Base-by-base conservation (phyloP, 768 basidiomycete genomes). In the Leccinum ochraceum region DNA sequence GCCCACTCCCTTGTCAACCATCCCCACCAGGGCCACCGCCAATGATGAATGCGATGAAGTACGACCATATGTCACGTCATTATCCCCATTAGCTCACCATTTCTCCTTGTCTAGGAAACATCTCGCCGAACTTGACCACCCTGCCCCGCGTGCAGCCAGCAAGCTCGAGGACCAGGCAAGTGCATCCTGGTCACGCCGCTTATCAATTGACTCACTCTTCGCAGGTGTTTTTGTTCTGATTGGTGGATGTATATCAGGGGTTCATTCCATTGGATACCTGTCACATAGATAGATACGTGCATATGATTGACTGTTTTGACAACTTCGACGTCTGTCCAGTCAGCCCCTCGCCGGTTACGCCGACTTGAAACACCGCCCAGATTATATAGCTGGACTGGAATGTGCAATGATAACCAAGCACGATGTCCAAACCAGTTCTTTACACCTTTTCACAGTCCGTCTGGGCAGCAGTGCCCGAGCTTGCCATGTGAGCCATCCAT, bases 161-260 rank as follows among this genome's bases (percentile, higher is more conserved):
- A 99, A 98, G 80, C 85, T 95, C 52, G 88, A 83, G 57, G 95
- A 98, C 74, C 86, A 92, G 83, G 92, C 89, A 71, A 44, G 66
- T 61, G 0, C 11, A 32, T 34, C 1, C 8, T 28, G 4, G 1
- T 16, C n/a, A 8, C n/a, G 5, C 22, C 37, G 17, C 11, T 30
- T n/a, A 28, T n/a, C 32, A n/a, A 11, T 70, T 74, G 28, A 73
- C 63, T 10, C 6, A 58, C 24, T 0, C n/a, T 44, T 6, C 0
- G 3, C 53, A 81, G 79, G 73, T 81, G 49, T 80, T 81, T 55
- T 53, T 78, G 59, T 80, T 81, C 69, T 81, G 56, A 70, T 46
- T 4, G 42, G 32, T 5, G 36, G 36, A 39, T 32, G n/a, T 44
- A n/a, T 42, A 20, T 20, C n/a, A 22, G 11, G 20, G 46, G 4